phyloP scores from a whole-genome alignment of 2,329 filamentous ascomycete species.

The Ceratocystis colombiana region DNA sequence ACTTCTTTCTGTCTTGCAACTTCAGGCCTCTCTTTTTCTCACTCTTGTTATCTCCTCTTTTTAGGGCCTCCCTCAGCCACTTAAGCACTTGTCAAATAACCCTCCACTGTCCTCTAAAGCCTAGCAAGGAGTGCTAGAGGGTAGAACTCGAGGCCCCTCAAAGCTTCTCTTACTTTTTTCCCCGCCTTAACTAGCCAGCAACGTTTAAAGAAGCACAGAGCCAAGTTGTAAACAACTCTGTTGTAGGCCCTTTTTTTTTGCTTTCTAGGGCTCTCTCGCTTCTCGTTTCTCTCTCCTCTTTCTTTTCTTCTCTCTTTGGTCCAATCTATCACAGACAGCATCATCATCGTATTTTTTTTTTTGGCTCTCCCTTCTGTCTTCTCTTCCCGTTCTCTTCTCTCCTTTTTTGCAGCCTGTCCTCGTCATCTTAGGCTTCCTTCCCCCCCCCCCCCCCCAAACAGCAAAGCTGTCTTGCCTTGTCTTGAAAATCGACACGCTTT shows the following conservation, averaged over 20 bases:
- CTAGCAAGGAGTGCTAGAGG: no score
- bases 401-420: not conserved
- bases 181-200: no score
- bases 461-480: not conserved
- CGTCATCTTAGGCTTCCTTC: not conserved
- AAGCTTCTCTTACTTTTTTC: no score
- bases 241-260: not conserved
- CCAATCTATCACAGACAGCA: not conserved
- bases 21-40: conserved; percentile 13
- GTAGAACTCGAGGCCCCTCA: no score
- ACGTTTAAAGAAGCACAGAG: no score
- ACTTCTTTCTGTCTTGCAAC: not conserved
- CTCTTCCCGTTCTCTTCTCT: not conserved
- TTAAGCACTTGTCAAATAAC: conserved; percentile 2
- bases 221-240: no score
- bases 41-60: not conserved
- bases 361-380: not conserved
- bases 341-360: not conserved
- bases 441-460: no score
- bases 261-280: not conserved
- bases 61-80: not conserved
- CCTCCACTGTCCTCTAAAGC: no score
- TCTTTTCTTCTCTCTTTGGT: not conserved
- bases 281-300: not conserved
- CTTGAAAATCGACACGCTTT: not conserved